Base-by-base conservation (phyloP, 177 flowering plant species). In the Tripterygium wilfordii region DNA sequence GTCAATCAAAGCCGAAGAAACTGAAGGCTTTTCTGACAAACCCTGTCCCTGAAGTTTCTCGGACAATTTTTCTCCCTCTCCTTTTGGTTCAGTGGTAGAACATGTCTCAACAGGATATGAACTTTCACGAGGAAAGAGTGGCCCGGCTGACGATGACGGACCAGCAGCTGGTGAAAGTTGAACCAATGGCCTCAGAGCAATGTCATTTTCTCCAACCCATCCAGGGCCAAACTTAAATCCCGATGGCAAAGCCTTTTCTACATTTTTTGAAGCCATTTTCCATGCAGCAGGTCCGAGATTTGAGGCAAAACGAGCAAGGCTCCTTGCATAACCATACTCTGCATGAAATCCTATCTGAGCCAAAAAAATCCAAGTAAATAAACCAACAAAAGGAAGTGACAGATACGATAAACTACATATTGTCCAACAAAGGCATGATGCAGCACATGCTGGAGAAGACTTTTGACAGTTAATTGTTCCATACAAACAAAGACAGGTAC, bases 281-380 rank as follows among this genome's bases (percentile, higher is more conserved):
- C 88, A 81, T 1, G 67, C 79, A 44, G 56, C 43, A 18, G 82
- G 75, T 36, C 88, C 84, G 44, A 78, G 65, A 43, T 53, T 54
- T 38, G 84, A 80, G 52, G 82, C 76, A 64, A 66, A 78, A 12
- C 71, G 73, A 36, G 78, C 78, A 1, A 81, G 65, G 59, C 88
- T 81, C 56, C 80, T 60, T 9, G 82, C 77, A 58, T 74, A 81
- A 38, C 75, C 70, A 55, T 69, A 51, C 50, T 74, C 82, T 1
- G 68, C 12, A 19, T 60, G 70, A 47, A 74, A 61, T 27, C 82
- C 88, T 0, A 81, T 82, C 88, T 78, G 76, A 48, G 41, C 39
- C 65, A 60, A 22, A 3, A 13, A 42, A 44, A 50, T 27, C 9
- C 47, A 53, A 53, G 46, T 29, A 30, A 57, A n/a, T 25, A 35